Evolutionary conservation across 2,329 filamentous ascomycete species (phyloP).

Genomic region (Leptographium radiaticola): DNA sequence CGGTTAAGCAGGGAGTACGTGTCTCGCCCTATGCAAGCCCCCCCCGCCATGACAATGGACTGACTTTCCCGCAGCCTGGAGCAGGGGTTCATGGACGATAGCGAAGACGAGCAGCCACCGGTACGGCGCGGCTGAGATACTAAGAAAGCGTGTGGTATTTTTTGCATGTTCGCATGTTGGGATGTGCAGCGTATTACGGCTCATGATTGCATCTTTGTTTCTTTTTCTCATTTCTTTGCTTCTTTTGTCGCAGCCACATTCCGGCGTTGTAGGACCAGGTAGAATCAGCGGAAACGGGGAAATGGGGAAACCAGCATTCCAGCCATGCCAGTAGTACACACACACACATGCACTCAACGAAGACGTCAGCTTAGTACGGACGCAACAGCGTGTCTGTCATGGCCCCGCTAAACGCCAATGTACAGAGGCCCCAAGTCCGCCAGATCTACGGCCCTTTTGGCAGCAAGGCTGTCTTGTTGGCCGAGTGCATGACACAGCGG

Average conservation of each 20-base stretch:
- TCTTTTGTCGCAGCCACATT: not conserved
- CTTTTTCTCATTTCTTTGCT: not conserved
- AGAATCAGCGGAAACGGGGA: not conserved
- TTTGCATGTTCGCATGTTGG: not conserved
- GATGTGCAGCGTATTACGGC: not conserved
- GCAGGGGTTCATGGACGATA: slow-evolving; percentile 33
- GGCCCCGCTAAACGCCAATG: not conserved
- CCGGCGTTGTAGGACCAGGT: not conserved
- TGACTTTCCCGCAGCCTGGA: slow-evolving; percentile 17
- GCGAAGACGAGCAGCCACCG: slow-evolving; percentile 23
- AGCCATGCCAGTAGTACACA: no score
- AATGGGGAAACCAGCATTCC: not conserved
- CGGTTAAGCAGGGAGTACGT: slow-evolving; percentile 63
- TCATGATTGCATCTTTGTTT: not conserved
- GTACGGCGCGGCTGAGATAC: not conserved
- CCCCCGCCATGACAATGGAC: not conserved
- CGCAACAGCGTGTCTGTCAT: not conserved
- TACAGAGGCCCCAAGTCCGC: no score
- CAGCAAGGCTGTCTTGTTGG: no score
- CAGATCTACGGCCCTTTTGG: no score
- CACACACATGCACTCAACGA: no score
- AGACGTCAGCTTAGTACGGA: no score
- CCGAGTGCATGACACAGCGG: no score
- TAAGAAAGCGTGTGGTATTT: not conserved
- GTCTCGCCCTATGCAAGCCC: no score